A percentile compares a stretch with the other conserved stretches of the same genome.
Evolutionary conservation across 1,284 basidiomycete species (phyloP).

Genomic region (Pterula multifida): DNA sequence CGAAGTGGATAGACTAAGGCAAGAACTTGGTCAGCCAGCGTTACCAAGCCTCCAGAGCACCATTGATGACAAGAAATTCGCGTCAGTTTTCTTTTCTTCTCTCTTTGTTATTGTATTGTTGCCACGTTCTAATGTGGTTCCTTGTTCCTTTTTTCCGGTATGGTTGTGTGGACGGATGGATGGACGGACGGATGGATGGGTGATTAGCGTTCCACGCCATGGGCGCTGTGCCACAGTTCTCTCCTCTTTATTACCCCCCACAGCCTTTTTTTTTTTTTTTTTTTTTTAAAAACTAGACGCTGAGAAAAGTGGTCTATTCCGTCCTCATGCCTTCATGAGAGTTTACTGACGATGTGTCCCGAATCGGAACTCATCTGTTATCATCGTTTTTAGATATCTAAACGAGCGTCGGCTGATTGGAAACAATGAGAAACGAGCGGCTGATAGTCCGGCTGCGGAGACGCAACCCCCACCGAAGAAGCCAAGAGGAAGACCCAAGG

Average conservation of each 20-base stretch:
- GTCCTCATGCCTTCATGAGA: no score
- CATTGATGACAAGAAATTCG: conserved; percentile 59
- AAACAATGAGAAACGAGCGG: conserved; percentile 9
- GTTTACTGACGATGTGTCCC: no score
- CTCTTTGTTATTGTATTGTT: not conserved
- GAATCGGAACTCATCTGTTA: conserved; percentile 1
- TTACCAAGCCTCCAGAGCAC: conserved; percentile 57
- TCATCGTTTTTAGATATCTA: conserved; percentile 23
- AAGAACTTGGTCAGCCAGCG: conserved; percentile 61
- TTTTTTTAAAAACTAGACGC: not conserved
- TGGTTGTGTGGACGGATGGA: no score
- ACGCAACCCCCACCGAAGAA: conserved; percentile 7
- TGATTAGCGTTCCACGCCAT: conserved; percentile 1
- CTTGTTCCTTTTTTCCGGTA: no score
- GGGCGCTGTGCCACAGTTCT: conserved; percentile 4
- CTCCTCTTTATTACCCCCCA: not conserved
- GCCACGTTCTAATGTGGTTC: conserved; percentile 1
- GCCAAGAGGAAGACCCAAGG: conserved; percentile 7
- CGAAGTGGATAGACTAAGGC: conserved; percentile 61
- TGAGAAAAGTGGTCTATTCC: no score
- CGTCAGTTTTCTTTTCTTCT: conserved; percentile 33
- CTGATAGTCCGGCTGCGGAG: conserved; percentile 10
- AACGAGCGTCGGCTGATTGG: conserved; percentile 30
- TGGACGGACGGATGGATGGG: not conserved
- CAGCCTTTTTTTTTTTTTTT: not conserved